phyloP scores from a whole-genome alignment of 768 basidiomycete genomes.

The Phlebiopsis gigantea region DNA sequence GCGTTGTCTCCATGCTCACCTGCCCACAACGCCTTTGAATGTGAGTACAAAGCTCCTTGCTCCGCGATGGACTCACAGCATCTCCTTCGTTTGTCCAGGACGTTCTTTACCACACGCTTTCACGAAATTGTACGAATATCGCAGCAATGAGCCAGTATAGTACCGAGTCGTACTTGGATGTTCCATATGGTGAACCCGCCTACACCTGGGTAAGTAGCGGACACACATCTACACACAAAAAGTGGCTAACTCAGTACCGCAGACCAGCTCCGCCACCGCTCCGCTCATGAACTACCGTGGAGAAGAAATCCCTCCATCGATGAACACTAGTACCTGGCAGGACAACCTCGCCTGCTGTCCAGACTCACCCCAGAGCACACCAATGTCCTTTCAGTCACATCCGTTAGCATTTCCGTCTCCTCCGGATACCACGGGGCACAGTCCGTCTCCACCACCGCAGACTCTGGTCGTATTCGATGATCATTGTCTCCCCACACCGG shows the following conservation, averaged over 20 bases:
- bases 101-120: background rate
- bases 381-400: constrained; percentile 1
- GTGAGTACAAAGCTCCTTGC: background rate
- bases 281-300: constrained; percentile 1
- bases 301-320: background rate
- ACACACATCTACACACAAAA: background rate
- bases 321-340: background rate
- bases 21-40: background rate
- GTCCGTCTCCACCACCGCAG: background rate
- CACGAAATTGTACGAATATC: background rate
- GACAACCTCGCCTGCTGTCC: background rate
- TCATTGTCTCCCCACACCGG: background rate
- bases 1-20: background rate
- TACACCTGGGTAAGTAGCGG: constrained; percentile 10
- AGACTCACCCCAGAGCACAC: background rate
- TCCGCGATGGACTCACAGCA: background rate
- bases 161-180: constrained; percentile 6
- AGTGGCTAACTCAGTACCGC: background rate
- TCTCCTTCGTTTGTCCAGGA: background rate
- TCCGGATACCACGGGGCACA: background rate
- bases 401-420: background rate
- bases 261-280: background rate
- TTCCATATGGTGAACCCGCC: constrained; percentile 1
- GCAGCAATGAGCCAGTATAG: constrained; percentile 7
- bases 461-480: constrained; percentile 5